A percentile compares a stretch with the other conserved stretches of the same genome.
Conservation (phyloP, 2,329 filamentous ascomycete species). For the Diaporthe sp. region DNA sequence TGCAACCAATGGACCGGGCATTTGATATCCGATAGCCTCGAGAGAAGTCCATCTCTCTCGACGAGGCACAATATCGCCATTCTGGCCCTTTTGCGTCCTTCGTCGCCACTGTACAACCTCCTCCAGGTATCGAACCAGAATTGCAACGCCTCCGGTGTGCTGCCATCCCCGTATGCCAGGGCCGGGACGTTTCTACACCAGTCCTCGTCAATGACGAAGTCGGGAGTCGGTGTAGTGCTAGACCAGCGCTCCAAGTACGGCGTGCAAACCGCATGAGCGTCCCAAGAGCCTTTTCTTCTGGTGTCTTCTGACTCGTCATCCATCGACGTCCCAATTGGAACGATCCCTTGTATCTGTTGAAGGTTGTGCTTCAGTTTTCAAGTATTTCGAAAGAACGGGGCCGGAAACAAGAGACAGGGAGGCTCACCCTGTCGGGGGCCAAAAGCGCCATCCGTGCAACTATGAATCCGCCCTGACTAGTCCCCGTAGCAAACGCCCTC, state of each 20-base stretch:
- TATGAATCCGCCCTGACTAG: conserved; percentile 68
- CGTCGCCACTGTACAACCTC: conserved; percentile 62
- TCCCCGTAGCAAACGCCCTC: conserved; percentile 67
- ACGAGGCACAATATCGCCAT: conserved; percentile 61
- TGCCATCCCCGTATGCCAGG: conserved; percentile 59
- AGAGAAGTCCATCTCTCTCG: conserved; percentile 62
- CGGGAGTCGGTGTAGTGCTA: conserved; percentile 52
- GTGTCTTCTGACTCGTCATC: conserved; percentile 64
- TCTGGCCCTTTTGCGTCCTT: conserved; percentile 62
- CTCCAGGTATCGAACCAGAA: conserved; percentile 64
- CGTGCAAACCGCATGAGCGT: conserved; percentile 57
- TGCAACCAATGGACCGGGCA: conserved; percentile 69
- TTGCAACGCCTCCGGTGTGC: conserved; percentile 52
- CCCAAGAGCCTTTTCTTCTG: conserved; percentile 64
- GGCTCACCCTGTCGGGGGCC: conserved; percentile 60
- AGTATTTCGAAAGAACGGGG: not conserved
- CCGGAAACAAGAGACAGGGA: not conserved
- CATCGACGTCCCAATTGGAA: conserved; percentile 68
- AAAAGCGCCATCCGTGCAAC: conserved; percentile 65
- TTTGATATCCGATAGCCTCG: conserved; percentile 61
- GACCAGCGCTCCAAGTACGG: conserved; percentile 61
- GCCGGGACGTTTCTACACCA: conserved; percentile 61
- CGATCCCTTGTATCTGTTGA: conserved; percentile 60
- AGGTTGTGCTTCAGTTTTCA: not conserved
- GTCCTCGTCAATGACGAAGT: conserved; percentile 62